Percentiles rank a stretch among this genome's conserved stretches.
Evolutionary conservation across 2,329 filamentous ascomycete species (phyloP).

Genomic region (Elsinoe necatrix): DNA sequence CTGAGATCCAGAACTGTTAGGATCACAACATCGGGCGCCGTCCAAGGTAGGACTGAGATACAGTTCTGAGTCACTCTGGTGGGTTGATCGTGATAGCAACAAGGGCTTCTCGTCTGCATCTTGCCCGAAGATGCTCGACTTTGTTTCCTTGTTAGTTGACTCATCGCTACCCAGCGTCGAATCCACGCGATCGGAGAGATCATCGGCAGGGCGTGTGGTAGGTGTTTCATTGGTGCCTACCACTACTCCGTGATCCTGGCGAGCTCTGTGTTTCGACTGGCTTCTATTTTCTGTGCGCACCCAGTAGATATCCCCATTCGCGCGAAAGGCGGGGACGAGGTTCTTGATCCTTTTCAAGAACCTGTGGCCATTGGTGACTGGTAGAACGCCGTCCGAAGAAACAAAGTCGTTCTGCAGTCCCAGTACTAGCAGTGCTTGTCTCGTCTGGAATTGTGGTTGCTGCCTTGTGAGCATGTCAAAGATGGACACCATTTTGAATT

Average conservation of each 20-base stretch:
- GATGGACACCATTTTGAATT: slow-evolving; percentile 1
- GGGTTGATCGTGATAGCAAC: neutral
- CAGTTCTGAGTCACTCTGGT: slow-evolving; percentile 34
- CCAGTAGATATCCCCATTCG: slow-evolving; percentile 71
- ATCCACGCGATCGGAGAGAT: slow-evolving; percentile 8
- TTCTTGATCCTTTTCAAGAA: slow-evolving; percentile 59
- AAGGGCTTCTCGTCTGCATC: neutral
- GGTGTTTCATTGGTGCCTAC: slow-evolving; percentile 2
- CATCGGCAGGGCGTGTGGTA: slow-evolving; percentile 1
- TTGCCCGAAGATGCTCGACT: neutral
- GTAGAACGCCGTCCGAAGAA: slow-evolving; percentile 56
- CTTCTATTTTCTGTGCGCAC: slow-evolving; percentile 61
- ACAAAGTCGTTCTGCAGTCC: slow-evolving; percentile 91
- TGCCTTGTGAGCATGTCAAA: slow-evolving; percentile 11
- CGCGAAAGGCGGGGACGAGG: slow-evolving; percentile 65
- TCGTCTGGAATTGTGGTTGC: slow-evolving; percentile 45
- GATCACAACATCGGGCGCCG: slow-evolving; percentile 35
- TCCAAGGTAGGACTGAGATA: slow-evolving; percentile 35
- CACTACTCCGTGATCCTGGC: slow-evolving; percentile 25
- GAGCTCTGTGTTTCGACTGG: slow-evolving; percentile 41
- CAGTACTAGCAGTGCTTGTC: slow-evolving; percentile 67
- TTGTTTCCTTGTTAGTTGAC: neutral
- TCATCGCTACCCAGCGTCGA: slow-evolving; percentile 8
- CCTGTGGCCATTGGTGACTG: slow-evolving; percentile 52
- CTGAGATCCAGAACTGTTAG: slow-evolving; percentile 40